Percentiles rank a stretch among this genome's conserved stretches.
phyloP scores from a whole-genome alignment of 352 stramenopile genomes.

The Globisporangium alternatum region DNA sequence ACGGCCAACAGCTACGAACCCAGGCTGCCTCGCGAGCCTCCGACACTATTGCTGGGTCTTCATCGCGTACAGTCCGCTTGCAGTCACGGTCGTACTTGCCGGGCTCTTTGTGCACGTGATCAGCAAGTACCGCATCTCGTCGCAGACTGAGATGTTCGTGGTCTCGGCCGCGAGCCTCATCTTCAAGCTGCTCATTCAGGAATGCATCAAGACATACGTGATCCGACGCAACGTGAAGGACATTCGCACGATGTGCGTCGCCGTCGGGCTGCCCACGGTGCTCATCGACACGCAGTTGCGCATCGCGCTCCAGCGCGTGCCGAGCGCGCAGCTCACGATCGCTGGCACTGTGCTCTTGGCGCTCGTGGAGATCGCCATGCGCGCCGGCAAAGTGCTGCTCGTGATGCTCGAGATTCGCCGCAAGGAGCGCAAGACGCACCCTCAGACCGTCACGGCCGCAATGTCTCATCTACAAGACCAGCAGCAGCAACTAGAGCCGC shows the following conservation, averaged over 20 bases:
- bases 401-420: conserved; percentile 16
- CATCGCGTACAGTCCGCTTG: neutral
- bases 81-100: conserved; percentile 2
- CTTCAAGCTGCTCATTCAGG: conserved; percentile 24
- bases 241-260: conserved; percentile 21
- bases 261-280: conserved; percentile 24
- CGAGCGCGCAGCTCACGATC: conserved; percentile 20
- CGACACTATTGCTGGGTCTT: neutral
- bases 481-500: neutral
- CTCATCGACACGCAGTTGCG: conserved; percentile 30
- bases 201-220: conserved; percentile 22
- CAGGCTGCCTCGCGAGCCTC: neutral
- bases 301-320: conserved; percentile 17
- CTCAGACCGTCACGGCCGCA: neutral
- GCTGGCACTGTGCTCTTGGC: conserved; percentile 22
- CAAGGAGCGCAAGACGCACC: neutral
- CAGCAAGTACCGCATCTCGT: conserved; percentile 4
- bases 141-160: conserved; percentile 8
- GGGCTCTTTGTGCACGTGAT: conserved; percentile 12
- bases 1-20: neutral
- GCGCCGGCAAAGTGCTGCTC: conserved; percentile 22
- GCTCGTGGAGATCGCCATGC: conserved; percentile 25
- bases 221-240: conserved; percentile 15
- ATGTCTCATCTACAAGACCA: neutral
- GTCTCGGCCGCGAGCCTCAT: conserved; percentile 12